Conservation (phyloP, 2,329 filamentous ascomycete genomes). For the Curvularia verruculosa region DNA sequence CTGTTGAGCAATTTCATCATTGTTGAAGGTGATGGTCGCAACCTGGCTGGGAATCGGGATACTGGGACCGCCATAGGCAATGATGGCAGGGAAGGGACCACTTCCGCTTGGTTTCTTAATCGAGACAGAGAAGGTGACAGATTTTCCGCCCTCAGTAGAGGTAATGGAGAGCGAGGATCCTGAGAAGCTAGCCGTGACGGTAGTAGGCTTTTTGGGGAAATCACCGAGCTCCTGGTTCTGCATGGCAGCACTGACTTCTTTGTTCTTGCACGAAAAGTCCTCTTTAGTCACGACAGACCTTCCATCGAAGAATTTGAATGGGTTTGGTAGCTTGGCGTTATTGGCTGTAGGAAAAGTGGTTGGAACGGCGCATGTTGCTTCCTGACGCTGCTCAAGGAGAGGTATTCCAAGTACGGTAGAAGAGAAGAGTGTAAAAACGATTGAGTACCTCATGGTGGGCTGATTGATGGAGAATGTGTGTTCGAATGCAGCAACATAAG, state of each 20-base stretch:
- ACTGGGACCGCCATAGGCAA: conserved; percentile 61
- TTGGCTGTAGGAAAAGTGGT: conserved; percentile 38
- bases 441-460: conserved; percentile 42
- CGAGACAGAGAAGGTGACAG: conserved; percentile 46
- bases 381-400: conserved; percentile 39
- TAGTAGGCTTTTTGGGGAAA: conserved; percentile 46
- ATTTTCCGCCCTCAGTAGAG: conserved; percentile 42
- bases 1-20: conserved; percentile 64
- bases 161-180: conserved; percentile 45
- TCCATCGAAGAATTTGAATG: conserved; percentile 49
- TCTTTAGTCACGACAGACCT: conserved; percentile 43
- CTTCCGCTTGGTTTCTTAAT: conserved; percentile 51
- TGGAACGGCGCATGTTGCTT: conserved; percentile 36
- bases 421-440: conserved; percentile 38
- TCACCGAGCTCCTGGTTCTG: conserved; percentile 49
- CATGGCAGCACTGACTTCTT: conserved; percentile 45
- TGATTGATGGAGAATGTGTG: conserved; percentile 10
- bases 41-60: conserved; percentile 62
- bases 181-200: conserved; percentile 42
- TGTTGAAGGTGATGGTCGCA: conserved; percentile 65
- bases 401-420: conserved; percentile 39
- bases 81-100: conserved; percentile 63
- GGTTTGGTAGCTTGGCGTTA: conserved; percentile 46
- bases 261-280: conserved; percentile 47
- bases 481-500: conserved; percentile 8